Evolutionary conservation across 768 basidiomycete genomes (phyloP).

Genomic region (Cytidiella melzeri): DNA sequence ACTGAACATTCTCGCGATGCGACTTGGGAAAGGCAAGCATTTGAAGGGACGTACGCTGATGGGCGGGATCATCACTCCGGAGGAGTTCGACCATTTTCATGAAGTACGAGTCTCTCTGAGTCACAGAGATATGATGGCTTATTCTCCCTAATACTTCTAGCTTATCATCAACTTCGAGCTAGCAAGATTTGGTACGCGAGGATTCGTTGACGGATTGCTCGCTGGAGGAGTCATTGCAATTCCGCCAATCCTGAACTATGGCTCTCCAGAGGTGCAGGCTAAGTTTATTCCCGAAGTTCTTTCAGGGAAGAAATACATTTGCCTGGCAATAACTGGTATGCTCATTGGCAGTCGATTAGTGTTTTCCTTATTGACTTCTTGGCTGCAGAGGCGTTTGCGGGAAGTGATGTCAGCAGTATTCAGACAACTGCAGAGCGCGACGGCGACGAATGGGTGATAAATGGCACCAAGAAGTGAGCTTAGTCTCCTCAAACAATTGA

Average conservation of each 20-base stretch:
- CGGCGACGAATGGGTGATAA: conserved; percentile 83
- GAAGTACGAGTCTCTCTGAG: conserved; percentile 41
- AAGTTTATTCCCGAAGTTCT: conserved; percentile 71
- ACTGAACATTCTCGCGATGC: conserved; percentile 79
- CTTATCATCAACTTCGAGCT: conserved; percentile 79
- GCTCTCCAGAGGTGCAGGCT: conserved; percentile 62
- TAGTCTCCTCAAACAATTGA: too few relatives aligned
- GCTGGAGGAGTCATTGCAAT: conserved; percentile 82
- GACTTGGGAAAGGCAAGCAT: conserved; percentile 86
- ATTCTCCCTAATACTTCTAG: conserved; percentile 37
- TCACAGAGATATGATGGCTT: not conserved
- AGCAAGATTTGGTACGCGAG: conserved; percentile 76
- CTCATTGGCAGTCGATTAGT: not conserved
- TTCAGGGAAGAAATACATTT: conserved; percentile 77
- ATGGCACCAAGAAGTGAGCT: conserved; percentile 85
- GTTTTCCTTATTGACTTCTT: not conserved
- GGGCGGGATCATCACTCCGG: conserved; percentile 68
- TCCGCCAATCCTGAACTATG: conserved; percentile 87
- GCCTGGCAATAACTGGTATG: conserved; percentile 67
- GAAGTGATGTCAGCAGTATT: conserved; percentile 77
- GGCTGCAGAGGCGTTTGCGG: conserved; percentile 75
- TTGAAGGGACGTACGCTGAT: conserved; percentile 72
- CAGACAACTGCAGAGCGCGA: conserved; percentile 84
- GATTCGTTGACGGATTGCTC: conserved; percentile 82
- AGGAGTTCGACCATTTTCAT: conserved; percentile 94